Conservation (phyloP, 352 stramenopile genomes). For the Phytophthora niederhauseri region DNA sequence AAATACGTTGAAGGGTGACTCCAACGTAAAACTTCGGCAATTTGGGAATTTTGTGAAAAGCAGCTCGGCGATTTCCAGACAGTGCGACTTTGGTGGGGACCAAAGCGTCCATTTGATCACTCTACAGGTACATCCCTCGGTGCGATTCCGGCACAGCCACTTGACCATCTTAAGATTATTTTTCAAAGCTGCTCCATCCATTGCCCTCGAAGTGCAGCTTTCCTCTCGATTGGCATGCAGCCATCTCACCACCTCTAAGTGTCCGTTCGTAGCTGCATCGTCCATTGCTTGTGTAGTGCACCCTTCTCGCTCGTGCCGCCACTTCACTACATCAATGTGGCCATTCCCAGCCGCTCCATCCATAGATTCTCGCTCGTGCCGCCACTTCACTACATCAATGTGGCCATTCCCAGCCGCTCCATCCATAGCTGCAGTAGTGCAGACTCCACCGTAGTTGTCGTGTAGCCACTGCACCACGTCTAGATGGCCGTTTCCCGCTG, state of each 20-base stretch:
- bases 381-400: slow-evolving; percentile 8
- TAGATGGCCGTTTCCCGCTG: background rate
- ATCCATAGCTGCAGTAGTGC: background rate
- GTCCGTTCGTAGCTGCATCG: background rate
- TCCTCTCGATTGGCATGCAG: slow-evolving; percentile 13
- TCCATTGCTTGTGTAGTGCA: slow-evolving; percentile 15
- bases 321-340: slow-evolving; percentile 8
- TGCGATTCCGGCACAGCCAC: background rate
- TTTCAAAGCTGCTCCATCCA: slow-evolving; percentile 3
- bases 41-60: background rate
- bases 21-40: background rate
- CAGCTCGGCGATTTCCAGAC: background rate
- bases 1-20: background rate
- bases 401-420: slow-evolving; percentile 3
- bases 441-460: background rate
- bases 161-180: slow-evolving; percentile 12
- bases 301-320: slow-evolving; percentile 6
- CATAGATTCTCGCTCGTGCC: background rate
- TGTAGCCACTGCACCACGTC: background rate
- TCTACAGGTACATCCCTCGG: no score
- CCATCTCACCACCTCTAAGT: slow-evolving; percentile 16
- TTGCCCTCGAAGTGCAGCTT: slow-evolving; percentile 1
- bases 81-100: background rate
- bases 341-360: slow-evolving; percentile 1
- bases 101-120: background rate